These are phyloP conservation scores for Cercospora canescens DNA, from an alignment of 2,329 filamentous ascomycete genomes.

Conservation along the genomic window DNA sequence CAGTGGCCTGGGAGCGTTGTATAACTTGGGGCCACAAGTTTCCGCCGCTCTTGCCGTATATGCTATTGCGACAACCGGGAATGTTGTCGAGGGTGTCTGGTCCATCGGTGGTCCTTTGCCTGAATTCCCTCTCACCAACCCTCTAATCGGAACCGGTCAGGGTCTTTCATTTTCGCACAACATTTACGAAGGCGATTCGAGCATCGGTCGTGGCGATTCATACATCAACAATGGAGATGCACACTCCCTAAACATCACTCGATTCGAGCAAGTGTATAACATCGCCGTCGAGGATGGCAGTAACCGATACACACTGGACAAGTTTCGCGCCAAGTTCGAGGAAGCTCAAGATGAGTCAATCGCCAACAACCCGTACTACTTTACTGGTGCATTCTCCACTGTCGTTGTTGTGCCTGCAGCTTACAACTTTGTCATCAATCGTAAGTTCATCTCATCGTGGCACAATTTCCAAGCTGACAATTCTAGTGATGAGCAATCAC, in stretches of 20 bases:
- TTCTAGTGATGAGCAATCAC: slow-evolving; percentile 25
- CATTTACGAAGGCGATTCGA: slow-evolving; percentile 36
- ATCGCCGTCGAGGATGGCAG: slow-evolving; percentile 22
- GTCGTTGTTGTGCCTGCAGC: slow-evolving; percentile 30
- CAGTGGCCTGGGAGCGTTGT: slow-evolving; percentile 26
- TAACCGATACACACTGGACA: slow-evolving; percentile 28
- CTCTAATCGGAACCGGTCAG: slow-evolving; percentile 26
- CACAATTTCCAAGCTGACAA: slow-evolving; percentile 23
- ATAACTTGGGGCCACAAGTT: slow-evolving; percentile 25
- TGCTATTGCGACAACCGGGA: slow-evolving; percentile 35
- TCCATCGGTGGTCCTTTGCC: slow-evolving; percentile 34
- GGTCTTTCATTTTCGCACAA: slow-evolving; percentile 34
- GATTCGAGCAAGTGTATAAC: slow-evolving; percentile 29
- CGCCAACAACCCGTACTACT: slow-evolving; percentile 37
- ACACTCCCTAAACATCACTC: slow-evolving; percentile 28
- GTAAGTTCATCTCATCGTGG: not conserved
- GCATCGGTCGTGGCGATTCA: slow-evolving; percentile 27
- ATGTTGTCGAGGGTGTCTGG: slow-evolving; percentile 30
- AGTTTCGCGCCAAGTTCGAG: slow-evolving; percentile 23
- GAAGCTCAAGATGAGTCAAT: slow-evolving; percentile 29
- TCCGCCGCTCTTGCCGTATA: slow-evolving; percentile 35
- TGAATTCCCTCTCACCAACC: slow-evolving; percentile 13
- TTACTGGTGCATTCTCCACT: slow-evolving; percentile 31
- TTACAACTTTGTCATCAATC: slow-evolving; percentile 33
- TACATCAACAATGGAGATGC: slow-evolving; percentile 32